Base-by-base conservation (phyloP, 163 green algal genomes). In the Volvox carteri region DNA sequence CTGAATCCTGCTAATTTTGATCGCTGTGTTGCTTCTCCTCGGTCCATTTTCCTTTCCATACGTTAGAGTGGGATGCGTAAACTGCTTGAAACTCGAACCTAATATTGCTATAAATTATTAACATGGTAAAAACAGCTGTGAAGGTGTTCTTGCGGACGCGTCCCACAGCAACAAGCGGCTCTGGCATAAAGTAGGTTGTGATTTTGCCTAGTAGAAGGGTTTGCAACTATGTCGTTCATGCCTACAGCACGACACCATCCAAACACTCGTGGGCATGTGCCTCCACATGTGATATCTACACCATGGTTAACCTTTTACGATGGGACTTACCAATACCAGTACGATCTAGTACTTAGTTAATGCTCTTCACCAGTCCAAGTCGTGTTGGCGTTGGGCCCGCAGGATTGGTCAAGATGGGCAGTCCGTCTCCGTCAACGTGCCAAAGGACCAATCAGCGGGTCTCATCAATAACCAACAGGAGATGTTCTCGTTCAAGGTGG, bases 401-500 rank as follows among this genome's bases (percentile, higher is more conserved):
- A 95, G 92, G 77, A 60, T 91, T 7, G 88, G 92, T 14, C 48
- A 89, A 16, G 92, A 95, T 85, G 85, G 86, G 0, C 68, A 91
- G 33, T 93, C 86, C 18, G 65, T 97, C 5, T 89, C 84, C 1
- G 62, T 96, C 0, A 39, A 92, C 21, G 70, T 96, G 9, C 92
- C 90, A 11, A 96, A 97, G 76, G 89, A 95, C 23, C 87, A 85
- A 42, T 67, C 77, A 4, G 86, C 86, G 5, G 94, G 94, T 0
- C 35, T 94, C 6, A 91, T 96, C 54, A 97, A 96, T 86, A 97
- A 96, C 74, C 90, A 96, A 86, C 90, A 92, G 60, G 94, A 96
- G 16, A 92, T 28, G 50, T 92, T 96, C 35, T 91, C 78, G 1
- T 96, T 97, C 90, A 96, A 96, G 91, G 95, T 93, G 86, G 19